Evolutionary conservation across 2,329 filamentous ascomycete genomes (phyloP).

Genomic region (Purpureocillium lavendulum): DNA sequence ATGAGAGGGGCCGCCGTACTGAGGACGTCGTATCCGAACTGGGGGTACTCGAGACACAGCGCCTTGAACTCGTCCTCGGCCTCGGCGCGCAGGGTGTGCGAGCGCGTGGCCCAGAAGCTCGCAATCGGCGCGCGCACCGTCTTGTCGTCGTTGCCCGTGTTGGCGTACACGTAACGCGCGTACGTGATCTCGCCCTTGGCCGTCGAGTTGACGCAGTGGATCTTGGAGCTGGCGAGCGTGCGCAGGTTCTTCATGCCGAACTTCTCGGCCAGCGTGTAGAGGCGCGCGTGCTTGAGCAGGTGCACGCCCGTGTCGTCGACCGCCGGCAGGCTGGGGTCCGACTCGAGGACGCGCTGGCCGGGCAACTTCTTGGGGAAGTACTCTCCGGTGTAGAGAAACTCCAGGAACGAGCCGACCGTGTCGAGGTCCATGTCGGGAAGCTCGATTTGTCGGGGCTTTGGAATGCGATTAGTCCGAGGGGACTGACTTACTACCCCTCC

Average conservation of each 20-base stretch:
- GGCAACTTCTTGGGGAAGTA: slow-evolving; percentile 65
- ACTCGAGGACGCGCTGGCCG: slow-evolving; percentile 59
- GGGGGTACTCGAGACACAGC: slow-evolving; percentile 81
- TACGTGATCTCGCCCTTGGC: slow-evolving; percentile 87
- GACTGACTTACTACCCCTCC: background rate
- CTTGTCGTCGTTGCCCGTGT: slow-evolving; percentile 60
- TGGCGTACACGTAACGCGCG: slow-evolving; percentile 80
- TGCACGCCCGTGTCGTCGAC: slow-evolving; percentile 74
- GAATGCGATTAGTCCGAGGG: background rate
- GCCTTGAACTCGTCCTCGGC: slow-evolving; percentile 77
- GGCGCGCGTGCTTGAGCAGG: slow-evolving; percentile 78
- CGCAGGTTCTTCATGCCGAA: slow-evolving; percentile 62
- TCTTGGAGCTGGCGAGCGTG: slow-evolving; percentile 75
- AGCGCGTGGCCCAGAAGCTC: slow-evolving; percentile 81
- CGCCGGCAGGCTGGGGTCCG: slow-evolving; percentile 53
- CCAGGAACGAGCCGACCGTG: slow-evolving; percentile 30
- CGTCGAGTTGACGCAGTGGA: slow-evolving; percentile 82
- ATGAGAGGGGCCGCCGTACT: slow-evolving; percentile 40
- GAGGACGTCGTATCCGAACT: slow-evolving; percentile 89
- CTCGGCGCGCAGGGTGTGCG: slow-evolving; percentile 74
- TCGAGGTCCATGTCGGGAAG: slow-evolving; percentile 36
- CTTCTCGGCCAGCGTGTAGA: slow-evolving; percentile 83
- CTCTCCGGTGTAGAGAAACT: slow-evolving; percentile 32
- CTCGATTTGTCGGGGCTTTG: slow-evolving; percentile 56
- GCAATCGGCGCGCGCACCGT: slow-evolving; percentile 75